Percentiles rank a stretch among this genome's conserved stretches.
Conservation (phyloP, 2,329 filamentous ascomycete genomes). For the Trichoderma cornu-damae region DNA sequence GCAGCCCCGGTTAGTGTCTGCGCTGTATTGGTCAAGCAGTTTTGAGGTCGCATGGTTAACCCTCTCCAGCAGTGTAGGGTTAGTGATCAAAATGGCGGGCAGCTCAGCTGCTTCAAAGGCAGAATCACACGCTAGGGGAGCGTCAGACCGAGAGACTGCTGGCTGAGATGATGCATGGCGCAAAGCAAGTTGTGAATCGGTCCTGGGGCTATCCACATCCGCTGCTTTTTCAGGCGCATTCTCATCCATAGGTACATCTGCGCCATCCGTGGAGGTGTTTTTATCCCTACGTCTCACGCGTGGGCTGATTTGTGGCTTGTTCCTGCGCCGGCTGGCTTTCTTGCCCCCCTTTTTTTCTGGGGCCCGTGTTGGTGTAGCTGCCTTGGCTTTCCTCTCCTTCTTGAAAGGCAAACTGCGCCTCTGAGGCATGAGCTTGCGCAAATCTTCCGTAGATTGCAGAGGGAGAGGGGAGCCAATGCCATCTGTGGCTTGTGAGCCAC, state of each 20-base stretch:
- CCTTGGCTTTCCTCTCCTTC: not conserved
- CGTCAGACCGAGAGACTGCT: not conserved
- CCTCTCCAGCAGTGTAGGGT: slow-evolving; percentile 24
- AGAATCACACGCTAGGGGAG: not conserved
- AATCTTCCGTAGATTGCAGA: slow-evolving; percentile 16
- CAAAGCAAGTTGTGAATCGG: not conserved
- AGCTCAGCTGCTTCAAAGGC: not conserved
- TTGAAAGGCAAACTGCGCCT: slow-evolving; percentile 31
- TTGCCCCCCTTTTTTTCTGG: not conserved
- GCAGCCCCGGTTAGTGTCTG: slow-evolving; percentile 26
- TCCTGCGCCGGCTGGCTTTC: not conserved
- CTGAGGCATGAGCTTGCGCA: slow-evolving; percentile 29
- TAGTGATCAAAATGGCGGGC: slow-evolving; percentile 25
- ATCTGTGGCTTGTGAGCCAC: not conserved
- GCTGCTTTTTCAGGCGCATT: too few relatives aligned
- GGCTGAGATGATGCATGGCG: not conserved
- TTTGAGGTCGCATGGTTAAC: slow-evolving; percentile 26
- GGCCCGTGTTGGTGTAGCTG: not conserved
- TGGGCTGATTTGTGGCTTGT: not conserved
- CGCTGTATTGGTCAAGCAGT: slow-evolving; percentile 32
- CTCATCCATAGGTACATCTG: not conserved
- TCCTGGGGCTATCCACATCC: not conserved
- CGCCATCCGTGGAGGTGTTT: not conserved
- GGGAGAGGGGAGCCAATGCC: not conserved
- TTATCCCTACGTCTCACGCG: not conserved